Evolutionary conservation across 2,329 filamentous ascomycete species (phyloP).

Genomic region (Pseudonectria foliicola): DNA sequence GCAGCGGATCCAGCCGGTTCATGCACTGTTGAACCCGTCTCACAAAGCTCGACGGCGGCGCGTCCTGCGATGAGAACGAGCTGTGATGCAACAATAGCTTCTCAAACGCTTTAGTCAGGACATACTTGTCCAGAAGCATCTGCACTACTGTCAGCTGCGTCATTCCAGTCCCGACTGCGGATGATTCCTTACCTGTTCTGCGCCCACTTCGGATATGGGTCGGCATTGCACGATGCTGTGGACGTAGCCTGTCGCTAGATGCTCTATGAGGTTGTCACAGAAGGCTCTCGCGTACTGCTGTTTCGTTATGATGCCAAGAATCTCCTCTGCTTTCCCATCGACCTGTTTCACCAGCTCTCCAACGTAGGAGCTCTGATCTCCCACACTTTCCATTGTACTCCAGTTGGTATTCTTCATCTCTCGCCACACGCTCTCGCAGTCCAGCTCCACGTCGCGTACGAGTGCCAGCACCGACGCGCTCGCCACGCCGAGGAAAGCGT

Average conservation of each 20-base stretch:
- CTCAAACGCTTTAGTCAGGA: constrained; percentile 71
- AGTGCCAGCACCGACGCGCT: constrained; percentile 78
- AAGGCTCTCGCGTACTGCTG: constrained; percentile 92
- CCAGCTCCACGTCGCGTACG: constrained; percentile 74
- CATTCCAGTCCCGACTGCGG: background rate
- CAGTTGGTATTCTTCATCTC: constrained; percentile 97
- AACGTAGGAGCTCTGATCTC: constrained; percentile 90
- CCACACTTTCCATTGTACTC: constrained; percentile 87
- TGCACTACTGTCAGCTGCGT: constrained; percentile 31
- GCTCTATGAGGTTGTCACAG: constrained; percentile 91
- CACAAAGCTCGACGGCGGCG: constrained; percentile 56
- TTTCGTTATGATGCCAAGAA: constrained; percentile 73
- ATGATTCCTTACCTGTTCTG: constrained; percentile 64
- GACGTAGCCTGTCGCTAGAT: constrained; percentile 72
- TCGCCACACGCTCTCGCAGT: constrained; percentile 81
- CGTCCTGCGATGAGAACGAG: constrained; percentile 33
- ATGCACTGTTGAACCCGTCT: constrained; percentile 82
- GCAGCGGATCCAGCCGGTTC: constrained; percentile 79
- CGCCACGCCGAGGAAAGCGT: constrained; percentile 91
- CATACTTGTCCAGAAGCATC: constrained; percentile 95
- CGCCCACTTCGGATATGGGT: constrained; percentile 87
- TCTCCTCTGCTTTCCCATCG: constrained; percentile 64
- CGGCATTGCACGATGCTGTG: constrained; percentile 79
- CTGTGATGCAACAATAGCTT: constrained; percentile 61
- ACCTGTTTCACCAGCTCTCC: constrained; percentile 69